Conservation (phyloP, 495 filamentous ascomycete species). For the Rhypophila decipiens region DNA sequence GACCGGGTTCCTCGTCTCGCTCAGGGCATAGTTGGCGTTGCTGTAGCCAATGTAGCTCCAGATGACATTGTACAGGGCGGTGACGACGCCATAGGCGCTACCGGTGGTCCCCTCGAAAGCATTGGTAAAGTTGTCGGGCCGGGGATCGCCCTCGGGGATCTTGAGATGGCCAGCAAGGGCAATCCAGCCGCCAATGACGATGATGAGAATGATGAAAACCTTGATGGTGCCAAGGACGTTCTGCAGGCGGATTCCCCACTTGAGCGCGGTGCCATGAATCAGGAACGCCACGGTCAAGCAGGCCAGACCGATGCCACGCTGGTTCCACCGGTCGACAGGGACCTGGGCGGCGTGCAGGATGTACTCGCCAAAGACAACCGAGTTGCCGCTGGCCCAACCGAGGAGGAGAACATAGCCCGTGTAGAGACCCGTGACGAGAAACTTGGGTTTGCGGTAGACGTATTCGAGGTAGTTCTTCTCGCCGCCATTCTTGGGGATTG, state of each 20-base stretch:
- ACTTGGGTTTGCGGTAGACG: slow-evolving; percentile 57
- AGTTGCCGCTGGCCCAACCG: slow-evolving; percentile 53
- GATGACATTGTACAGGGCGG: slow-evolving; percentile 59
- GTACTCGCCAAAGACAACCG: slow-evolving; percentile 60
- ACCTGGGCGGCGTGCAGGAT: slow-evolving; percentile 56
- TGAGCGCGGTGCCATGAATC: slow-evolving; percentile 54
- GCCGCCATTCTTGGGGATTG: slow-evolving; percentile 48
- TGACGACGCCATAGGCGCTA: slow-evolving; percentile 55
- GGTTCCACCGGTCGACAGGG: slow-evolving; percentile 58
- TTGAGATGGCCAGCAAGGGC: slow-evolving; percentile 51
- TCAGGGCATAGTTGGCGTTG: slow-evolving; percentile 56
- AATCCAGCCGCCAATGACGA: slow-evolving; percentile 59
- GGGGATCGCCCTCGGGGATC: slow-evolving; percentile 34
- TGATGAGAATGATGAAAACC: slow-evolving; percentile 58
- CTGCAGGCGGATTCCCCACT: slow-evolving; percentile 62
- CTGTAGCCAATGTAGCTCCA: slow-evolving; percentile 63
- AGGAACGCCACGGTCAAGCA: slow-evolving; percentile 59
- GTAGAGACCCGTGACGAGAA: slow-evolving; percentile 58
- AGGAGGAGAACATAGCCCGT: slow-evolving; percentile 53
- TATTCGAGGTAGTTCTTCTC: slow-evolving; percentile 66
- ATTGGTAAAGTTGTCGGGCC: slow-evolving; percentile 60
- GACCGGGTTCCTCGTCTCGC: slow-evolving; percentile 56
- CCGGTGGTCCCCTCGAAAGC: slow-evolving; percentile 56
- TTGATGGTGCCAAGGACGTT: slow-evolving; percentile 65
- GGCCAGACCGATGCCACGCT: slow-evolving; percentile 59